These are phyloP conservation scores for Adansonia madagascariensis DNA, from an alignment of 441 rosid genomes.

Conservation along the genomic window DNA sequence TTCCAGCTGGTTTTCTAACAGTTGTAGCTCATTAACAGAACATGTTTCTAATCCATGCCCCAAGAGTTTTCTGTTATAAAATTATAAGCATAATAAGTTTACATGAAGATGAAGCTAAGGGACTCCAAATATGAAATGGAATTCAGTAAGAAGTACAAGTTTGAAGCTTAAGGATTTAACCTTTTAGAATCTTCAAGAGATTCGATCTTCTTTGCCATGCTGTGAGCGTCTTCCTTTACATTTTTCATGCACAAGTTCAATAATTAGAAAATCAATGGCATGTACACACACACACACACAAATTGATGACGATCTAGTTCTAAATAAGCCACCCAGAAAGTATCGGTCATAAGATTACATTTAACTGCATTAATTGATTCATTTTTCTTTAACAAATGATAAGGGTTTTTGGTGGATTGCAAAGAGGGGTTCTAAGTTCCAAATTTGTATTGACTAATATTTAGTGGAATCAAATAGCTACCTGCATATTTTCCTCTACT, in stretches of 20 bases:
- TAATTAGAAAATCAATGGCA: background rate
- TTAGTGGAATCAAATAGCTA: constrained; percentile 6
- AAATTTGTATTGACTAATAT: background rate
- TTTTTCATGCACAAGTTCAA: constrained; percentile 36
- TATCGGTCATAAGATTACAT: background rate
- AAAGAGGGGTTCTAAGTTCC: background rate
- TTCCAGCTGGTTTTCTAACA: constrained; percentile 70
- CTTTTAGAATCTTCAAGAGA: constrained; percentile 60
- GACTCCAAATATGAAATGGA: background rate
- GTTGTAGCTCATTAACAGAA: constrained; percentile 61
- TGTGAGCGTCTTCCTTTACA: constrained; percentile 46
- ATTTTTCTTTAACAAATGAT: background rate
- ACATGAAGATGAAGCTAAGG: background rate
- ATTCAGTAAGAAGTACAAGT: background rate
- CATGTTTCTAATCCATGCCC: constrained; percentile 68
- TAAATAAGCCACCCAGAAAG: background rate
- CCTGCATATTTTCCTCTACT: constrained; percentile 48
- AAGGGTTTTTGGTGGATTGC: background rate
- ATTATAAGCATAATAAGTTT: background rate
- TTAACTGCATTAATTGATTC: background rate
- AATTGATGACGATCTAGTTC: background rate
- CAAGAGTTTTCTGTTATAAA: constrained; percentile 52
- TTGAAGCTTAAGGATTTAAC: constrained; percentile 36
- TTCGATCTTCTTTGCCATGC: constrained; percentile 64
- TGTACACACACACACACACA: background rate